phyloP scores from a whole-genome alignment of 345 rosid species.

The Rubroshorea leprosula region DNA sequence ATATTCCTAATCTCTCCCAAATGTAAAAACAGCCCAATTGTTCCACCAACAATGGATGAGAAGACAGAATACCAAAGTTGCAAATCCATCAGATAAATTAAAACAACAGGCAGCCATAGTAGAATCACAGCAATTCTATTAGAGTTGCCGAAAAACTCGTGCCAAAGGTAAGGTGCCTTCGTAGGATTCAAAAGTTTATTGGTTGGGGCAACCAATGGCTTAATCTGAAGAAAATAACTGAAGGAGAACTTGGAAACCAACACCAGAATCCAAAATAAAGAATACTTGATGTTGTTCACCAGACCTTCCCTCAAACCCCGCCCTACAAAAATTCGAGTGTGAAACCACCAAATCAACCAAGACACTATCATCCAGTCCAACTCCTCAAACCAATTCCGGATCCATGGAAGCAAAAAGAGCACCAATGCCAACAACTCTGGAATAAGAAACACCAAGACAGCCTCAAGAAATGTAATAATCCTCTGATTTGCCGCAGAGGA shows the following conservation, averaged over 20 bases:
- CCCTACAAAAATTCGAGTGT: slow-evolving; percentile 67
- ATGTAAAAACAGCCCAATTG: slow-evolving; percentile 66
- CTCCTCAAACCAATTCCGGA: slow-evolving; percentile 70
- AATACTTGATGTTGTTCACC: slow-evolving; percentile 60
- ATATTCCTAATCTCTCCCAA: slow-evolving; percentile 90
- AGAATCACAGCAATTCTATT: slow-evolving; percentile 48
- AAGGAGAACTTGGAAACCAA: slow-evolving; percentile 58
- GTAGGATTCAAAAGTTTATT: slow-evolving; percentile 38
- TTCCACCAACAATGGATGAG: slow-evolving; percentile 61
- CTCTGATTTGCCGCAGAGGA: slow-evolving; percentile 53
- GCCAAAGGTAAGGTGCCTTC: slow-evolving; percentile 46
- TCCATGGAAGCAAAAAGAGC: slow-evolving; percentile 74
- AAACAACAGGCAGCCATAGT: slow-evolving; percentile 74
- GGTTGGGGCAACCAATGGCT: slow-evolving; percentile 68
- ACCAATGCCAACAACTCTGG: slow-evolving; percentile 77
- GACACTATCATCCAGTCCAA: slow-evolving; percentile 55
- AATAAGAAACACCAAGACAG: slow-evolving; percentile 49
- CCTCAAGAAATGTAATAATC: slow-evolving; percentile 55
- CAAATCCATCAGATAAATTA: slow-evolving; percentile 76
- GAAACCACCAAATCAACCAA: slow-evolving; percentile 86
- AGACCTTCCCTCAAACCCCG: slow-evolving; percentile 93
- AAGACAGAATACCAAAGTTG: slow-evolving; percentile 87
- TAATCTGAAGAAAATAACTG: slow-evolving; percentile 81
- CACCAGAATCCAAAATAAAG: slow-evolving; percentile 66
- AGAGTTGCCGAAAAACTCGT: slow-evolving; percentile 61